Base-by-base conservation (phyloP, 148 eudicot genomes). In the Diospyros lotus region DNA sequence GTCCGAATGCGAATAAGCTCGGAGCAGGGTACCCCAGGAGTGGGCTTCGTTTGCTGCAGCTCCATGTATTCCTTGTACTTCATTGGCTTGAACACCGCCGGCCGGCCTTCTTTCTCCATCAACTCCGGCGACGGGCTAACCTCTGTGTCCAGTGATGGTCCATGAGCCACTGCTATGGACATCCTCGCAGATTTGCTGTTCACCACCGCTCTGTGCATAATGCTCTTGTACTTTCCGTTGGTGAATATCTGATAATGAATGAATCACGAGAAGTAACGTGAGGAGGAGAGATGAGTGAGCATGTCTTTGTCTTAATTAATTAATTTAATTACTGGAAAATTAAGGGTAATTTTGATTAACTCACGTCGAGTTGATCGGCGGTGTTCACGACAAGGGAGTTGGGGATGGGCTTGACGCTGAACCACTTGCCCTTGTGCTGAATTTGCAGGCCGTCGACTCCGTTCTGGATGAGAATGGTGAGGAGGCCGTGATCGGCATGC, bases 381-480 rank as follows among this genome's bases (percentile, higher is more conserved):
- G 79, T 85, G 75, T 85, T 85, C 43, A 85, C 86, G 1, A 85
- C 74, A 48, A 82, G 76, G 6, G 80, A 82, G 81, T 82, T 85
- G 64, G 88, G 84, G 13, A 78, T 66, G 39, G 86, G 70, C 15
- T 80, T 76, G 12, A 73, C 82, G 12, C 63, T 58, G 56, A 85
- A 63, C 88, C 88, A 85, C 13, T 73, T 75, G 1, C 82, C 84
- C 0, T 76, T 46, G 64, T 80, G 88, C 6, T 56, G 73, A 39
- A 85, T 9, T 50, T 85, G 80, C 17, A 85, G 83, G 45, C 88
- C 88, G 6, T 75, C 80, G 50, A 80, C 42, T 53, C 75, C 73
- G 41, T 85, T 85, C 63, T 82, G 78, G 14, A 79, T 71, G 60
- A 85, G 78, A 0, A 70, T 6, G 50, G 73, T 54, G 3, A 70